Evolutionary conservation across 1,284 basidiomycete species (phyloP).

Genomic region (Ceratobasidium sp.): DNA sequence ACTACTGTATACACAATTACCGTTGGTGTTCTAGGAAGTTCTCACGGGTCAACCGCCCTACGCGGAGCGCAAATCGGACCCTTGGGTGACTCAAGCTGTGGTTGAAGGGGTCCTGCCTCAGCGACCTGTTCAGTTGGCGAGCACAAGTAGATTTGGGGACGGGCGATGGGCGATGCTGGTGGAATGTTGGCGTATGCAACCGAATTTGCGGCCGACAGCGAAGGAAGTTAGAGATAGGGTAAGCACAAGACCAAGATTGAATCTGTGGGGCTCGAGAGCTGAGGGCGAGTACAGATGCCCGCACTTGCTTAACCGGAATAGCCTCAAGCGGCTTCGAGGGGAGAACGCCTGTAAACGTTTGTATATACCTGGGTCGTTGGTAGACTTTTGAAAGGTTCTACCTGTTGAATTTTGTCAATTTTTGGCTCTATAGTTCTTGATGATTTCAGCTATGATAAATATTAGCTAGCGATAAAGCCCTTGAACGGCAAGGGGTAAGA

Average conservation of each 20-base stretch:
- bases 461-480: too few species aligned
- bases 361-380: too few species aligned
- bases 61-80: neutral
- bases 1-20: neutral
- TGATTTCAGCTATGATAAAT: too few species aligned
- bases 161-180: neutral
- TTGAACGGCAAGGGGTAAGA: too few species aligned
- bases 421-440: too few species aligned
- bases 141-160: neutral
- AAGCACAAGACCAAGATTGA: neutral
- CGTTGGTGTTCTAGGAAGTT: neutral
- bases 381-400: too few species aligned
- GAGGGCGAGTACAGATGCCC: neutral
- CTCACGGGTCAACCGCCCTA: neutral
- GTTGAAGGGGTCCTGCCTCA: neutral
- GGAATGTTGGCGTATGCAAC: neutral
- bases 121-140: neutral
- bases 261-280: neutral
- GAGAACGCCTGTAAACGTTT: too few species aligned
- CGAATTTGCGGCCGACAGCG: neutral
- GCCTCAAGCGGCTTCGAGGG: too few species aligned
- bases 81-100: neutral
- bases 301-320: neutral
- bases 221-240: neutral
- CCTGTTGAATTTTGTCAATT: neutral